Evolutionary conservation across 495 filamentous ascomycete species (phyloP).

Genomic region (Talaromyces borbonicus): DNA sequence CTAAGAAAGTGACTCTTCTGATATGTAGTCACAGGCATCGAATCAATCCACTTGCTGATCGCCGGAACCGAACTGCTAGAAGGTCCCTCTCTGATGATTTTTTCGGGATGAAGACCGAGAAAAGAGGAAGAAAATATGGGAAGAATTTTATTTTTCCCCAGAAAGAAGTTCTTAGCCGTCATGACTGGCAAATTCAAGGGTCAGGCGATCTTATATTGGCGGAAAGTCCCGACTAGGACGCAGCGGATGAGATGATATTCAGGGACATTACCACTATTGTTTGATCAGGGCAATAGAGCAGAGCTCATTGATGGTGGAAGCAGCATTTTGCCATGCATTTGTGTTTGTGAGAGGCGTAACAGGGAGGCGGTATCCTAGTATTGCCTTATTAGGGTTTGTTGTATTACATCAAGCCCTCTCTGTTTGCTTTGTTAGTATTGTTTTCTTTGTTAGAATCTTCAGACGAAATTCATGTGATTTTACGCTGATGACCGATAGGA

Average conservation of each 20-base stretch:
- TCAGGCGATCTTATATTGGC: neutral
- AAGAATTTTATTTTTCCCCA: neutral
- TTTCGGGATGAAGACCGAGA: neutral
- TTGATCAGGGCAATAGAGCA: neutral
- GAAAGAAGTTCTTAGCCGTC: neutral
- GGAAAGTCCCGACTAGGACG: neutral
- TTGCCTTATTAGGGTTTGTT: neutral
- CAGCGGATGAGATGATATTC: neutral
- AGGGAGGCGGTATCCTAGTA: too few relatives aligned
- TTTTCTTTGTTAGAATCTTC: constrained; percentile 1
- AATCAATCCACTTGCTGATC: neutral
- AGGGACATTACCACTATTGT: neutral
- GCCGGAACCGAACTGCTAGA: neutral
- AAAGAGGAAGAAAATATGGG: neutral
- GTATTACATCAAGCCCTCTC: neutral
- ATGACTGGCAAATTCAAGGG: neutral
- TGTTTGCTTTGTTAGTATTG: neutral
- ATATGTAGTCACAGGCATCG: neutral
- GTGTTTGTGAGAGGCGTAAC: too few relatives aligned
- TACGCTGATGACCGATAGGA: too few relatives aligned
- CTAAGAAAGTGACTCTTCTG: constrained; percentile 1
- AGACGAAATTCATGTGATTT: neutral
- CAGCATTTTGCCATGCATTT: too few relatives aligned
- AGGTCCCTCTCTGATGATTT: neutral
- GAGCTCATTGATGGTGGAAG: too few relatives aligned